Percentiles rank a stretch among this genome's conserved stretches.
These are phyloP conservation scores for Glycine soja DNA, from an alignment of 306 rosid species.

Conservation along the genomic window DNA sequence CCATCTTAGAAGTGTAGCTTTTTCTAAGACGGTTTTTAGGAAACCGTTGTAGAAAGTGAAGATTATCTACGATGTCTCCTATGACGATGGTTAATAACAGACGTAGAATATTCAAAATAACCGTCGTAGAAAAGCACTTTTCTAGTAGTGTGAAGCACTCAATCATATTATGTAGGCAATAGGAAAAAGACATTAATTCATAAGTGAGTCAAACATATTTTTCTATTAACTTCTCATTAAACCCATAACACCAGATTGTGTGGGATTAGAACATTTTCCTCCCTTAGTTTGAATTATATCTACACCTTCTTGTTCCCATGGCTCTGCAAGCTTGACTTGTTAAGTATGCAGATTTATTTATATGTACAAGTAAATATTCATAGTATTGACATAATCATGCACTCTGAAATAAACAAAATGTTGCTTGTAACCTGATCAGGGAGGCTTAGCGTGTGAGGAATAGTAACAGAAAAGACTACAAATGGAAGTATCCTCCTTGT, in stretches of 20 bases:
- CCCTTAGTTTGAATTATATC: conserved; percentile 96
- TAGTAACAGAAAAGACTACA: conserved; percentile 77
- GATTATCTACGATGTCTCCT: too few relatives aligned
- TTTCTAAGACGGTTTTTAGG: too few relatives aligned
- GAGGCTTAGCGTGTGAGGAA: conserved; percentile 92
- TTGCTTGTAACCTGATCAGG: conserved; percentile 81
- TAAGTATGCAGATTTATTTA: conserved; percentile 20
- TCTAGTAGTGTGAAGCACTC: neutral
- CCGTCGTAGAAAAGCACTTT: too few relatives aligned
- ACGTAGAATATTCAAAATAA: too few relatives aligned
- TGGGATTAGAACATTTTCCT: conserved; percentile 86
- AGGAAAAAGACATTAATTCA: neutral
- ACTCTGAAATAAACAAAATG: conserved; percentile 14
- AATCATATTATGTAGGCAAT: conserved; percentile 16
- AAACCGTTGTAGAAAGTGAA: too few relatives aligned
- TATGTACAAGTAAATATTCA: conserved; percentile 5
- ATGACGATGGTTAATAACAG: too few relatives aligned
- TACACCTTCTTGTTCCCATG: conserved; percentile 79
- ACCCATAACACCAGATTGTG: conserved; percentile 84
- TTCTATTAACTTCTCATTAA: conserved; percentile 86
- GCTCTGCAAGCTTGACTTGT: conserved; percentile 93
- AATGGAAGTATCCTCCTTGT: conserved; percentile 82
- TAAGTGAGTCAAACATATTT: neutral
- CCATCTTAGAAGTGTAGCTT: too few relatives aligned
- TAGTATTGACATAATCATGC: conserved; percentile 4